These are phyloP conservation scores for Coemansia sp. DNA, from an alignment of 192 early-diverging fungal genomes.

Conservation along the genomic window DNA sequence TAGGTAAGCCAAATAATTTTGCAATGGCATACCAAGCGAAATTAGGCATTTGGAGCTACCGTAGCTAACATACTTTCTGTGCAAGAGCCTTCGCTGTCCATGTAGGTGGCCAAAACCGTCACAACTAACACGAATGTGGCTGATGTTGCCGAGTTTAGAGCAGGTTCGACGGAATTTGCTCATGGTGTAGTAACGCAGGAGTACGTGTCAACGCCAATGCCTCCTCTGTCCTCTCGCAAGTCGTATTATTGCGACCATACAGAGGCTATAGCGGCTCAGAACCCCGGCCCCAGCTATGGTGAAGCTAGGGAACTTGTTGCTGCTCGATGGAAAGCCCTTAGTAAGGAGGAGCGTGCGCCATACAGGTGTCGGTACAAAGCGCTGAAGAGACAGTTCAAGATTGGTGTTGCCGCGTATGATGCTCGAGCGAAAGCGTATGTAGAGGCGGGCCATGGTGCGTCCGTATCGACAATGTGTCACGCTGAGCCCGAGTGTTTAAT, in stretches of 20 bases:
- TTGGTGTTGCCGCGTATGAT: slow-evolving; percentile 1
- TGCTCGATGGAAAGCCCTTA: neutral
- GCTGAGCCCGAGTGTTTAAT: neutral
- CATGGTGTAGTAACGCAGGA: neutral
- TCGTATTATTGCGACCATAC: neutral
- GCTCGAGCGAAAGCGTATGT: neutral
- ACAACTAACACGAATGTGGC: neutral
- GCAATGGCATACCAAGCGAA: too few species aligned
- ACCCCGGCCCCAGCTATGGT: neutral
- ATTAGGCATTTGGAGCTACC: too few species aligned
- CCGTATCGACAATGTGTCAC: slow-evolving; percentile 13
- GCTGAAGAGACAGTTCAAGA: neutral
- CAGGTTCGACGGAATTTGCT: neutral
- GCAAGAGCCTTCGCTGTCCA: too few species aligned
- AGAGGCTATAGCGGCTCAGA: neutral
- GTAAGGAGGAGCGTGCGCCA: neutral
- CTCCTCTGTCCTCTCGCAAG: neutral
- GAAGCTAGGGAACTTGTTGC: neutral
- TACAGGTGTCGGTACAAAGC: neutral
- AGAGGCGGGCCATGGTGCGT: neutral
- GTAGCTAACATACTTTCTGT: too few species aligned
- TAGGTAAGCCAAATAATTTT: too few species aligned
- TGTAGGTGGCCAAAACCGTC: neutral
- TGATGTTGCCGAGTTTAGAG: neutral
- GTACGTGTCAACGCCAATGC: neutral